Conservation (phyloP, 2,329 filamentous ascomycete genomes). For the Periconia sp. region DNA sequence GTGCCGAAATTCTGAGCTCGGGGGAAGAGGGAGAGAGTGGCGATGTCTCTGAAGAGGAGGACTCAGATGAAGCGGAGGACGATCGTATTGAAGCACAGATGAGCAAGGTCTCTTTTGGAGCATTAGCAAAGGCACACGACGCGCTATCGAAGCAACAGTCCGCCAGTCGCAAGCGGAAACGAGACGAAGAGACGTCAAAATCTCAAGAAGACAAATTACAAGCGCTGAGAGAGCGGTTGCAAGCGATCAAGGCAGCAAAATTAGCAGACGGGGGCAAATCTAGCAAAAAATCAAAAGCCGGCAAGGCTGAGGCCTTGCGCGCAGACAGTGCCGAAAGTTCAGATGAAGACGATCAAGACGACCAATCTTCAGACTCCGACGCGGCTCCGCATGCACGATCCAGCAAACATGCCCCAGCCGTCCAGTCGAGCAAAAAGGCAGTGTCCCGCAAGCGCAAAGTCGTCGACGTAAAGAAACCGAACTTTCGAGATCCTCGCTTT, state of each 20-base stretch:
- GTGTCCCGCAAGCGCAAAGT: constrained; percentile 83
- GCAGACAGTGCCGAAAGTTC: constrained; percentile 24
- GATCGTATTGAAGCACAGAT: constrained; percentile 54
- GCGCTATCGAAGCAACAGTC: constrained; percentile 57
- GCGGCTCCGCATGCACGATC: constrained; percentile 54
- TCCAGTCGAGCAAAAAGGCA: constrained; percentile 80
- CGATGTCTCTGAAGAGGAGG: constrained; percentile 33
- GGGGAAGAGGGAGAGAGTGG: constrained; percentile 33
- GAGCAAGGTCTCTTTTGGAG: constrained; percentile 80
- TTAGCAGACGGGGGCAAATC: constrained; percentile 26
- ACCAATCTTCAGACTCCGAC: constrained; percentile 39
- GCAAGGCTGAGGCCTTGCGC: constrained; percentile 3
- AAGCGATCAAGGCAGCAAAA: constrained; percentile 51
- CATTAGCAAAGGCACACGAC: constrained; percentile 85
- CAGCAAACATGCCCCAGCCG: constrained; percentile 88
- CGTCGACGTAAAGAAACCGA: constrained; percentile 65
- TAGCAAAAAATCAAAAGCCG: constrained; percentile 26
- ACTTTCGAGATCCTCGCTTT: constrained; percentile 84
- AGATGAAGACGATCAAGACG: constrained; percentile 40
- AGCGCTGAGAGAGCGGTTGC: constrained; percentile 51
- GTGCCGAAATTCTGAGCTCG: constrained; percentile 40
- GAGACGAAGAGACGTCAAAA: constrained; percentile 44
- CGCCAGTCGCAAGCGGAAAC: constrained; percentile 49
- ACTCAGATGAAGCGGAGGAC: constrained; percentile 46
- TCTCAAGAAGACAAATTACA: constrained; percentile 55